These are phyloP conservation scores for Emydomyces testavorans DNA, from an alignment of 2,329 filamentous ascomycete species.

Conservation along the genomic window DNA sequence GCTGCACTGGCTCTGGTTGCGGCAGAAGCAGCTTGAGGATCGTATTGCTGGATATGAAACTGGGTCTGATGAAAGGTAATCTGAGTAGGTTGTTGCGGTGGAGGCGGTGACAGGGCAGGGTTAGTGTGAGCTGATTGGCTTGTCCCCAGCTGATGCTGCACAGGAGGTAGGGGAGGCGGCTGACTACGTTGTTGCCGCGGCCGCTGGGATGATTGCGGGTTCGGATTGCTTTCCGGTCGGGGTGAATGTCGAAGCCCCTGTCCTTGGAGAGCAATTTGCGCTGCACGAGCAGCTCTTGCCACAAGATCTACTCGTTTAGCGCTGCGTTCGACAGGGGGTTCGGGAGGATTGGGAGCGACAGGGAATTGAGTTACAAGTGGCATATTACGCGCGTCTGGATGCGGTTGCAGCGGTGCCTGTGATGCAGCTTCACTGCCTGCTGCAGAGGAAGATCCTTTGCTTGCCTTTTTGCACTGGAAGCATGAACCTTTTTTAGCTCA, in stretches of 20 bases:
- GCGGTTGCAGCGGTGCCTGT: not conserved
- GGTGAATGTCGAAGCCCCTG: constrained; percentile 29
- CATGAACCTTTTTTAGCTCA: constrained; percentile 11
- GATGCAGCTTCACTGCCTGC: constrained; percentile 20
- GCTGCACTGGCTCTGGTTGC: constrained; percentile 26
- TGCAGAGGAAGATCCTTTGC: constrained; percentile 30
- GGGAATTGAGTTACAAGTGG: constrained; percentile 35
- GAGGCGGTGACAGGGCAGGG: constrained; percentile 62
- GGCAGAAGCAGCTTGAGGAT: constrained; percentile 24
- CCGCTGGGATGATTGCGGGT: constrained; percentile 26
- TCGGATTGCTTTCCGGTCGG: constrained; percentile 23
- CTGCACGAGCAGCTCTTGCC: constrained; percentile 38
- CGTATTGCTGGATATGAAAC: constrained; percentile 35
- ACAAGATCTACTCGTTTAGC: constrained; percentile 36
- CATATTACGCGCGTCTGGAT: constrained; percentile 28
- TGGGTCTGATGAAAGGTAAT: constrained; percentile 33
- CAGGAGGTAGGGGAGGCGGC: constrained; percentile 7
- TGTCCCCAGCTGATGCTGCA: constrained; percentile 13
- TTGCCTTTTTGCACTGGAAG: constrained; percentile 30
- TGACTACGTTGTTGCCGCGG: constrained; percentile 20
- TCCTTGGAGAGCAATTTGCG: constrained; percentile 38
- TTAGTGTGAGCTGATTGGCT: constrained; percentile 18
- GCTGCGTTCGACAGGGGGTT: constrained; percentile 32
- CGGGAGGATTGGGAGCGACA: constrained; percentile 28
- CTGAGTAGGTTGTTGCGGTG: constrained; percentile 55